Evolutionary conservation across 2,329 filamentous ascomycete species (phyloP), one percentile per base, ranked within the genome.

Genomic region (Botrytis cinerea): DNA sequence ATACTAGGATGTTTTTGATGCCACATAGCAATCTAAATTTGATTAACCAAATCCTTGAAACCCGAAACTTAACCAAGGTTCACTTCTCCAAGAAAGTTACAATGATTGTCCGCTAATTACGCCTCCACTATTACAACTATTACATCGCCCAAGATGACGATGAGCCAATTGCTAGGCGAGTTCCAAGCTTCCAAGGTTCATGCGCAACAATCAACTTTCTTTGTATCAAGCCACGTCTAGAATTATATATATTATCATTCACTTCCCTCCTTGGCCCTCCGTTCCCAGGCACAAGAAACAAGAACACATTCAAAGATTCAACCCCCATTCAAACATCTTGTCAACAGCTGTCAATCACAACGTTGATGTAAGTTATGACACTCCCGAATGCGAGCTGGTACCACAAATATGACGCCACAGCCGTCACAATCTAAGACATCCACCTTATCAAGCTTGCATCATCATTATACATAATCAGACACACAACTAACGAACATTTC

Each of bases 151-250:
- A 60, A 46, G 38, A 45, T 60, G 32, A 48, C 14, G 64, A 59
- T 59, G 28, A 28, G 48, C 70, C 70, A 72, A 72, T 72, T 35
- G 32, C 16, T 57, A 20, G 22, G 28, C 38, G 46, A 14, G 54
- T 71, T 71, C 45, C 54, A 71, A 71, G 67, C 67, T 73, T 73
- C 72, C 68, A 71, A 71, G 72, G 60, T 70, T 59, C 51, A 43
- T 43, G 28, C n/a, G 14, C 43, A 57, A 68, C 25, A 43, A 20
- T 66, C 48, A 25, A 43, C 48, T 68, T 68, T 68, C 64, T 68
- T 68, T 68, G 46, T 68, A 54, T 68, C 9, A 54, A 68, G 64
- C 64, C 64, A 68, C 64, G 32, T 48, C 64, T 68, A 68, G 63
- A 68, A 54, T 54, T 54, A 35, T 54, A 32, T 73, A 48, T 63